Base-by-base conservation (phyloP, 306 rosid species). In the Gastrolobium bilobum region DNA sequence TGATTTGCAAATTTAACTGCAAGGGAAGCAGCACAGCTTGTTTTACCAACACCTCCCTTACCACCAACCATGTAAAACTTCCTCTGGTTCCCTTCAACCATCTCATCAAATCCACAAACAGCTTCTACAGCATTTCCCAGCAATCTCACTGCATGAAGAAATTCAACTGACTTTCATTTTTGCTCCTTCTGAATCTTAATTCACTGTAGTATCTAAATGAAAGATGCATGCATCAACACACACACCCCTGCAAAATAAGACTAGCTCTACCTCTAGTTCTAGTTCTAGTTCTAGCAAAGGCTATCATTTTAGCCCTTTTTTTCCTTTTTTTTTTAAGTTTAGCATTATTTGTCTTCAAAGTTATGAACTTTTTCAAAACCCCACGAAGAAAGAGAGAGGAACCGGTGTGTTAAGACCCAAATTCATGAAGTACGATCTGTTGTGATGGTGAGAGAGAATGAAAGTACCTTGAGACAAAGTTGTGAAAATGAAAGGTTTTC, bases 1-100 rank as follows among this genome's bases (percentile, higher is more conserved):
- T 81, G 89, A 79, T 91, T 91, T 40, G 98, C 94, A 47, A 93
- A 93, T 69, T 87, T 91, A 42, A 93, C 93, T 8, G 98, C 98
- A 67, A 93, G 89, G 31, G 87, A 84, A 10, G 87, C 84, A 34
- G 87, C 87, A 52, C 87, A 84, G 70, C 75, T 84, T 68, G 87
- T 84, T 75, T 84, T 84, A 30, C 87, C 87, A 51, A 79, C 87
- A 43, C 87, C 84, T 1, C 84, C 87, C 29, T 84, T 84, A 30
- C 87, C 87, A 39, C 87, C 87, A 9, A 84, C 75, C 81, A 84
- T 79, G 84, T 74, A 84, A 68, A 79, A 68, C 71, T 68, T 84
- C 37, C 87, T n/a, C 10, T 75, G 70, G 47, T 37, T 79, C 66
- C 78, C 84, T 7, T 29, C 57, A 29, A 84, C 80, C 87, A 84